Percentiles rank a stretch among this genome's conserved stretches.
These are phyloP conservation scores for Clathrospora elynae DNA, from an alignment of 2,329 filamentous ascomycete species.

Conservation along the genomic window DNA sequence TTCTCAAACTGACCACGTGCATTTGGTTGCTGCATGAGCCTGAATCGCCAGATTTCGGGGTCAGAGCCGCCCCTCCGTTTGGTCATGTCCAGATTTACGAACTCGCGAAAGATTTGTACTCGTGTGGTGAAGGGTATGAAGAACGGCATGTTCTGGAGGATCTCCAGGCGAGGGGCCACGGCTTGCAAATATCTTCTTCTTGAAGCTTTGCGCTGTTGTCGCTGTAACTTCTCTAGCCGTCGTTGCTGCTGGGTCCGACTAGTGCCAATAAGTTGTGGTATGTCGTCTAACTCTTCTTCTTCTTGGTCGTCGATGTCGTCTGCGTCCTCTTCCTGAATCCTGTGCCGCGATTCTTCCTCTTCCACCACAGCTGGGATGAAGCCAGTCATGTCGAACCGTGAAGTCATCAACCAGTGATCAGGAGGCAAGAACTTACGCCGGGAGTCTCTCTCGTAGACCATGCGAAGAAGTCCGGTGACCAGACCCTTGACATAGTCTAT, in stretches of 20 bases:
- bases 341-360: conserved; percentile 79
- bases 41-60: conserved; percentile 74
- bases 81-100: conserved; percentile 81
- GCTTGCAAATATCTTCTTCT: conserved; percentile 75
- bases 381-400: conserved; percentile 80
- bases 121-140: conserved; percentile 91
- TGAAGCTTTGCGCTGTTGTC: conserved; percentile 68
- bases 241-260: conserved; percentile 66
- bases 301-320: conserved; percentile 57
- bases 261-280: conserved; percentile 57
- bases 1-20: conserved; percentile 47
- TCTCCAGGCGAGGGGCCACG: conserved; percentile 83
- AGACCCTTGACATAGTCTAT: conserved; percentile 79
- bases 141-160: conserved; percentile 95
- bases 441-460: conserved; percentile 93
- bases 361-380: conserved; percentile 86
- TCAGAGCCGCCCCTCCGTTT: conserved; percentile 73
- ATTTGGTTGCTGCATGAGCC: conserved; percentile 47
- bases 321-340: conserved; percentile 67
- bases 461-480: conserved; percentile 78
- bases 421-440: conserved; percentile 79
- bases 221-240: conserved; percentile 65
- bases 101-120: conserved; percentile 91
- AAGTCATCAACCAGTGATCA: conserved; percentile 95
- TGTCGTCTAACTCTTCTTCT: conserved; percentile 48